Conservation (phyloP, 2,329 filamentous ascomycete genomes). For the Penicillium sp. region DNA sequence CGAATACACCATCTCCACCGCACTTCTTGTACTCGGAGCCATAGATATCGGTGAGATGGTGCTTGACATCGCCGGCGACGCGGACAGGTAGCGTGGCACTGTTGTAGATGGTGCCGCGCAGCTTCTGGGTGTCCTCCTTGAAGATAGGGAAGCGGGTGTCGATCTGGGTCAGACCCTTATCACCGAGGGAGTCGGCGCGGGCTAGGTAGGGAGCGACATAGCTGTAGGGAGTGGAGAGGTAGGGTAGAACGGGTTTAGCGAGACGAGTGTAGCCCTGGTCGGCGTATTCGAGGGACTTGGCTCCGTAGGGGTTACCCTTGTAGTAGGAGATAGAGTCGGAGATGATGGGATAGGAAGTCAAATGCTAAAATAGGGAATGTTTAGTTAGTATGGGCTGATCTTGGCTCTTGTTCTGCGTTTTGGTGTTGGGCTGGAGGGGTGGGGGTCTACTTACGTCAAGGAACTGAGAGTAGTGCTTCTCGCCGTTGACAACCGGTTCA, state of each 20-base stretch:
- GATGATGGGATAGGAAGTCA: constrained; percentile 79
- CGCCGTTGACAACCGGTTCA: constrained; percentile 51
- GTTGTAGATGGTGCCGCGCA: constrained; percentile 63
- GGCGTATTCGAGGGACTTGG: constrained; percentile 74
- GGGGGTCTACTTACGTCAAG: constrained; percentile 34
- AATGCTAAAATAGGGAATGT: constrained; percentile 57
- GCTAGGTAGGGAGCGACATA: constrained; percentile 82
- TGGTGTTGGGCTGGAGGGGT: background rate
- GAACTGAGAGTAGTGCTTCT: constrained; percentile 50
- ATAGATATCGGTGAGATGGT: constrained; percentile 45
- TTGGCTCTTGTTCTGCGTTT: background rate
- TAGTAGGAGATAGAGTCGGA: constrained; percentile 74
- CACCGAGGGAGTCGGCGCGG: constrained; percentile 74
- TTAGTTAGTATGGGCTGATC: constrained; percentile 20
- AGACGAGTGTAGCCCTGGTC: constrained; percentile 73
- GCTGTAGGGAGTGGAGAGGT: constrained; percentile 73
- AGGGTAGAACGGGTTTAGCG: constrained; percentile 74
- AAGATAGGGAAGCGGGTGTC: constrained; percentile 70
- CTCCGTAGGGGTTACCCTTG: constrained; percentile 77
- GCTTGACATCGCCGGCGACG: constrained; percentile 57
- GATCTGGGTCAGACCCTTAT: constrained; percentile 66
- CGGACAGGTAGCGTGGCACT: constrained; percentile 62
- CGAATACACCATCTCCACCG: constrained; percentile 59
- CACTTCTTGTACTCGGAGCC: constrained; percentile 48
- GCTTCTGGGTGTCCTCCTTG: constrained; percentile 71